Percentiles rank a stretch among this genome's conserved stretches.
Conservation (phyloP, 2,329 filamentous ascomycete genomes). For the Diaporthe ilicicola region DNA sequence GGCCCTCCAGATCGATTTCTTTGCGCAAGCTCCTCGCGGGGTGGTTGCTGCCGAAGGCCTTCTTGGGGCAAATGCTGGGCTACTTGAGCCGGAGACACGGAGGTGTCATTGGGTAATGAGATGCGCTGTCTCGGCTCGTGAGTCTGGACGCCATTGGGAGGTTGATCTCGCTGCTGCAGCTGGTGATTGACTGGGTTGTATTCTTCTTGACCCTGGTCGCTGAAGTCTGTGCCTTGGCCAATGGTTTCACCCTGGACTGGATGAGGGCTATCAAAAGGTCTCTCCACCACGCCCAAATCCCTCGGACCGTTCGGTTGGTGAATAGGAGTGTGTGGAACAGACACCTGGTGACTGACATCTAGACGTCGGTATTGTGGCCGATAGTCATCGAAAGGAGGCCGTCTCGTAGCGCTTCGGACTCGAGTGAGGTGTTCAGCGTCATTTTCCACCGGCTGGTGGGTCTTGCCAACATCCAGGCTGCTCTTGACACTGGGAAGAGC, state of each 20-base stretch:
- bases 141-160: background rate
- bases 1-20: background rate
- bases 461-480: background rate
- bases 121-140: constrained; percentile 1
- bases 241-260: background rate
- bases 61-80: background rate
- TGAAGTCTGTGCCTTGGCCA: background rate
- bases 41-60: background rate
- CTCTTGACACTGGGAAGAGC: background rate
- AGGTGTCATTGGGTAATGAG: constrained; percentile 29
- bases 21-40: background rate
- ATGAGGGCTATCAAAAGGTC: too few relatives aligned
- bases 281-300: background rate
- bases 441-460: background rate
- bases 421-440: background rate
- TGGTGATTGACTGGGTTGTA: background rate
- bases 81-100: constrained; percentile 21
- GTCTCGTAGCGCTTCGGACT: background rate
- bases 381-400: constrained; percentile 1
- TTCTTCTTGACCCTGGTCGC: background rate
- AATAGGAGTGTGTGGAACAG: background rate
- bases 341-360: background rate
- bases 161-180: background rate
- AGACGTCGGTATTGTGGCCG: background rate
- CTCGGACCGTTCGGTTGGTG: too few relatives aligned